Evolutionary conservation across 495 filamentous ascomycete species (phyloP).

Genomic region (Penicillium canescens): DNA sequence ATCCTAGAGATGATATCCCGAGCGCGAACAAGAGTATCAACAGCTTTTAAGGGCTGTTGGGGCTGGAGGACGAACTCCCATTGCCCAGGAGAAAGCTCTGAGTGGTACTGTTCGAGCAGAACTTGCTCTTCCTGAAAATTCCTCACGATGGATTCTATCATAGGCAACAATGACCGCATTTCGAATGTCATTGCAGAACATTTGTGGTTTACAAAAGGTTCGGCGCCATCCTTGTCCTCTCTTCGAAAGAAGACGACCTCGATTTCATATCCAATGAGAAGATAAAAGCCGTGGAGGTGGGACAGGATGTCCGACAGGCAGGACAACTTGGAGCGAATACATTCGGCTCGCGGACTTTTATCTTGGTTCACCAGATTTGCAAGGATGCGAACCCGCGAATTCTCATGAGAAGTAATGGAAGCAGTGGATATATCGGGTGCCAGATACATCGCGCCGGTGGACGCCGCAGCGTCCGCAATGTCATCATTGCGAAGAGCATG

Average conservation of each 20-base stretch:
- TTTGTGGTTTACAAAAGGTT: conserved; percentile 5
- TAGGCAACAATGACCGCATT: conserved; percentile 44
- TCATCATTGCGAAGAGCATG: conserved; percentile 58
- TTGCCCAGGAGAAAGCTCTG: conserved; percentile 67
- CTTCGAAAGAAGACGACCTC: conserved; percentile 65
- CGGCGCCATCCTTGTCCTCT: conserved; percentile 1
- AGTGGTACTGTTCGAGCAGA: conserved; percentile 63
- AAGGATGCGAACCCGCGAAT: conserved; percentile 54
- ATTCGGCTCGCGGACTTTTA: conserved; percentile 42
- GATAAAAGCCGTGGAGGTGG: conserved; percentile 34
- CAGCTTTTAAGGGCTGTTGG: conserved; percentile 58
- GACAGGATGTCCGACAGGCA: conserved; percentile 43
- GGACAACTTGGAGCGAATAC: conserved; percentile 53
- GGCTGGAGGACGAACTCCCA: conserved; percentile 72
- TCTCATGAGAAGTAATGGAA: conserved; percentile 47
- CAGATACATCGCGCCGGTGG: conserved; percentile 51
- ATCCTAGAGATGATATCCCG: conserved; percentile 61
- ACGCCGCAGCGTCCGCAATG: conserved; percentile 37
- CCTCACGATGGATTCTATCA: conserved; percentile 55
- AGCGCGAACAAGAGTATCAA: conserved; percentile 66
- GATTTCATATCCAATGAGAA: conserved; percentile 73
- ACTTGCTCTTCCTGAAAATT: conserved; percentile 56
- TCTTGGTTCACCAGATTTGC: conserved; percentile 31
- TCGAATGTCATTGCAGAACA: conserved; percentile 13
- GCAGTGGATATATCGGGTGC: conserved; percentile 52